Evolutionary conservation across 495 filamentous ascomycete species (phyloP).

Genomic region (Aspergillus sclerotiicarbonarius): DNA sequence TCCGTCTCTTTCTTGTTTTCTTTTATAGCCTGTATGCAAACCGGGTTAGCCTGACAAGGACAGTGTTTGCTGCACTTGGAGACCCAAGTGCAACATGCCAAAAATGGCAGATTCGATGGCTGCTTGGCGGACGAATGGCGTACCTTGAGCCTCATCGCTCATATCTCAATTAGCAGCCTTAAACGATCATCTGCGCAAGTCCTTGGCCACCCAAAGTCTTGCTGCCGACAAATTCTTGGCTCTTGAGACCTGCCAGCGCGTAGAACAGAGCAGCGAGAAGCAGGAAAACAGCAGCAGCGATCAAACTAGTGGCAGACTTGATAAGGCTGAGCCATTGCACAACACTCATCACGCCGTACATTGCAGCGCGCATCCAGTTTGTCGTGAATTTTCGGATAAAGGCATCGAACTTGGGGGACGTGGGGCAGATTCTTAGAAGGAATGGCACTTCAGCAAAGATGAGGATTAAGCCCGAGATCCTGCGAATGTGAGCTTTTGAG

Average conservation of each 20-base stretch:
- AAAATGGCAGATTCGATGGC: neutral
- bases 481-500: constrained; percentile 33
- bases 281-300: constrained; percentile 83
- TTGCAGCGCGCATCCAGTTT: constrained; percentile 94
- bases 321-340: constrained; percentile 80
- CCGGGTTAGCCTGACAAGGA: neutral
- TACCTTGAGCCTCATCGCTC: neutral
- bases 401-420: constrained; percentile 80
- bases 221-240: constrained; percentile 91
- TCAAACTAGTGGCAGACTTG: constrained; percentile 60
- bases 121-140: neutral
- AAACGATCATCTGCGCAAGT: constrained; percentile 98
- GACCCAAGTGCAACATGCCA: neutral
- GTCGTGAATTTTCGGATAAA: constrained; percentile 91
- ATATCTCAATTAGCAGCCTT: neutral
- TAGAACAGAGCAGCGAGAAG: constrained; percentile 79
- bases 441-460: constrained; percentile 97
- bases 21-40: neutral
- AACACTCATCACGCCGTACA: constrained; percentile 78
- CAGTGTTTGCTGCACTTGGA: neutral
- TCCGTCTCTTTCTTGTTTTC: constrained; percentile 1
- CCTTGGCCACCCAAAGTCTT: constrained; percentile 96
- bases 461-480: constrained; percentile 77
- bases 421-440: constrained; percentile 96
- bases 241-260: constrained; percentile 77